phyloP scores from a whole-genome alignment of 495 filamentous ascomycete genomes.

The Aspergillus wentii region DNA sequence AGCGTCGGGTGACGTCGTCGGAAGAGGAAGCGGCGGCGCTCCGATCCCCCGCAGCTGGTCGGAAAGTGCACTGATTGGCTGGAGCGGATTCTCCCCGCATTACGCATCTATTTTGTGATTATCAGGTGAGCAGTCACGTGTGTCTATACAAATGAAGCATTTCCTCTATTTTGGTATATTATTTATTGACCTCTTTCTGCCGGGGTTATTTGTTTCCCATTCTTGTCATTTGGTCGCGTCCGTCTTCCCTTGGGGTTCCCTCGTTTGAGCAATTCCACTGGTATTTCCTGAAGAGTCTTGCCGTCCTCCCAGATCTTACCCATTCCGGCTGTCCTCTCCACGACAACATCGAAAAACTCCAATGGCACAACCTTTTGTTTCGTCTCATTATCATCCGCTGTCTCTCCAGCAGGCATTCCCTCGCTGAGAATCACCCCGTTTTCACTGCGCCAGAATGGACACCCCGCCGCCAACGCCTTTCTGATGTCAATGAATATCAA shows the following conservation, averaged over 20 bases:
- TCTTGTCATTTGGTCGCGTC: conserved; percentile 8
- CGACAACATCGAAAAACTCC: conserved; percentile 47
- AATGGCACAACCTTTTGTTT: conserved; percentile 29
- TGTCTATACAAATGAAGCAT: too few species aligned
- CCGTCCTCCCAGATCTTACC: conserved; percentile 65
- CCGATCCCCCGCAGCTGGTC: too few species aligned
- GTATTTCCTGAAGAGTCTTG: conserved; percentile 49
- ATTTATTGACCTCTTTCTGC: too few species aligned
- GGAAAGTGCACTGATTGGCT: too few species aligned
- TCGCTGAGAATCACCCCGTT: conserved; percentile 69
- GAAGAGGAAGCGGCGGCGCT: too few species aligned
- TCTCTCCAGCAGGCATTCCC: conserved; percentile 23
- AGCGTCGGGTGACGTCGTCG: too few species aligned
- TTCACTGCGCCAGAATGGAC: conserved; percentile 80
- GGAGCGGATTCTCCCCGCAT: too few species aligned
- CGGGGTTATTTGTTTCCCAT: neutral
- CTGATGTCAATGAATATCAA: conserved; percentile 75
- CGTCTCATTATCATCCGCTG: conserved; percentile 9
- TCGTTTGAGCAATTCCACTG: conserved; percentile 22
- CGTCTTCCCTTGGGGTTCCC: conserved; percentile 30
- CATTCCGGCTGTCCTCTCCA: conserved; percentile 51
- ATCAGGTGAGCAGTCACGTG: too few species aligned
- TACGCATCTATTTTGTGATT: too few species aligned
- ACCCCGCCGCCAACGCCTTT: conserved; percentile 56
- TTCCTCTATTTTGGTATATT: neutral